Base-by-base conservation (phyloP, 208 protist species). In the Trichomonas gallinae region DNA sequence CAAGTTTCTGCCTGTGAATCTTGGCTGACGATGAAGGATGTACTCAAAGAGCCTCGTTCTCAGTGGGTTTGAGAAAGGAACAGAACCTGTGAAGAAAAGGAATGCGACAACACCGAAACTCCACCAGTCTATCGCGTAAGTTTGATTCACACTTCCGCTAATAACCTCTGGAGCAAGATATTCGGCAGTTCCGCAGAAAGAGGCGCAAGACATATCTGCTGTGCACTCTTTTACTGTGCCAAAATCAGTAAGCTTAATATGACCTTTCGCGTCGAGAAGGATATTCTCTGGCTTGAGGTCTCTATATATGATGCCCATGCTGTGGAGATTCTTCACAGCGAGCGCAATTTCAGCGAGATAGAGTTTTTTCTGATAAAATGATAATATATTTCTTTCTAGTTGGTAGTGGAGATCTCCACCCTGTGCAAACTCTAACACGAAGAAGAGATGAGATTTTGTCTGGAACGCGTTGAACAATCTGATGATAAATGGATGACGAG, bases 321-420 rank as follows among this genome's bases (percentile, higher is more conserved):
- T 9, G 21, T 63, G 51, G 21, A 63, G 51, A 21, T 63, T 23
- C 9, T 9, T 23, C 9, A 63, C 13, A 63, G 51, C 51, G 9
- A 21, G 9, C 21, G 51, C 51, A 63, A 63, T 63, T 63, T 63
- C 51, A 63, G 51, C 51, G 51, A 63, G 51, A 63, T 63, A 63
- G 51, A 63, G 51, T 63, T 21, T 63, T 23, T 23, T 63, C 21
- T 21, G n/a, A n/a, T n/a, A n/a, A n/a, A n/a, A n/a, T n/a, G n/a
- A n/a, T n/a, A n/a, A 34, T 82, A 82, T 34, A 36, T 34, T 34
- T 49, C 96, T 93, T 36, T 97, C 97, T 2, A 98, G 93, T 93
- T 98, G 98, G 96, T 96, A 98, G 96, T 98, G 98, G 26, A 98
- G 97, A 96, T 98, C 98, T 40, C 98, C 98, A 44, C 98, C 98